Evolutionary conservation across 2,329 filamentous ascomycete genomes (phyloP).

Genomic region (Myriosclerotinia curreyana): DNA sequence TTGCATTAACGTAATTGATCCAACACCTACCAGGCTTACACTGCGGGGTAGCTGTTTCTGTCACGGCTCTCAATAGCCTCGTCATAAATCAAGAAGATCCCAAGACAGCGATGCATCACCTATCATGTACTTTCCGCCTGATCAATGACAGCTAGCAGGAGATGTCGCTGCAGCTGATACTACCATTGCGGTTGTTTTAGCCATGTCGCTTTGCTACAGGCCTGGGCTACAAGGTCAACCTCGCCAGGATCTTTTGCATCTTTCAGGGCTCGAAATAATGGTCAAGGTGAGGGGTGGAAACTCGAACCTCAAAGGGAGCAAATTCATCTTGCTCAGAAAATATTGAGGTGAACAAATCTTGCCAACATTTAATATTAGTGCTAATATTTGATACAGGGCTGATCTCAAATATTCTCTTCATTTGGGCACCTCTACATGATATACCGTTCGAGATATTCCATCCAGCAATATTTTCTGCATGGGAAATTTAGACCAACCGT

Average conservation of each 20-base stretch:
- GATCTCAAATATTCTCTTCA: constrained; percentile 5
- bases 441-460: background rate
- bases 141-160: constrained; percentile 37
- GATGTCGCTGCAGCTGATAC: constrained; percentile 33
- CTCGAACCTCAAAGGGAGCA: background rate
- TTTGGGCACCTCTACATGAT: background rate
- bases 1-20: background rate
- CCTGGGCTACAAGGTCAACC: constrained; percentile 31
- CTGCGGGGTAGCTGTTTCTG: constrained; percentile 33
- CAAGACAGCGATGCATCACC: constrained; percentile 32
- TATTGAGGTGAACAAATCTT: background rate
- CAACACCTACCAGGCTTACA: constrained; percentile 35
- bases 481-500: too few species aligned
- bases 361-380: background rate
- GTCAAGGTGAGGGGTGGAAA: constrained; percentile 35
- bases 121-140: constrained; percentile 34
- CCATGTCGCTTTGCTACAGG: constrained; percentile 36
- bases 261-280: constrained; percentile 38
- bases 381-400: background rate
- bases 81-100: constrained; percentile 18
- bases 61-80: constrained; percentile 25
- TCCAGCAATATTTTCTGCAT: background rate
- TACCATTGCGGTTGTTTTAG: constrained; percentile 37
- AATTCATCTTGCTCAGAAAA: background rate
- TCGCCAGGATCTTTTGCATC: constrained; percentile 35